Evolutionary conservation across 306 rosid genomes (phyloP), one percentile per base, ranked within the genome.

Genomic region (Pyrus communis): DNA sequence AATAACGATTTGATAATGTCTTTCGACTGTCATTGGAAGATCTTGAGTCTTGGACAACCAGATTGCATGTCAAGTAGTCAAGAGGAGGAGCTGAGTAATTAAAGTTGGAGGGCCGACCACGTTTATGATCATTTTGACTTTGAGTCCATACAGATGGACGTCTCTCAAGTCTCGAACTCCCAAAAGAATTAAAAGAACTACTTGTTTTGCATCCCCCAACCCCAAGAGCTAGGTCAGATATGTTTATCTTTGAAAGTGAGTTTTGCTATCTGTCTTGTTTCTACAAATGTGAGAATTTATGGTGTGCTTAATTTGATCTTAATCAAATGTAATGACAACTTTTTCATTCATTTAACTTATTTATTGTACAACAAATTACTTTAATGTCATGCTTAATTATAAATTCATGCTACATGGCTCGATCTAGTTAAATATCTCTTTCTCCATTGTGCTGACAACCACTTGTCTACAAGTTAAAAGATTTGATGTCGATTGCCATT

Each of bases 51-150:
- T 46, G 2, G 27, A 59, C 67, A 58, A 38, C 42, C 42, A 60
- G 54, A 57, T n/a, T 17, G 22, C 38, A n/a, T 10, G 60, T 57
- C 61, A n/a, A 35, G 60, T 62, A 17, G 77, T 69, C 72, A 5
- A 70, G 21, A 12, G 14, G 68, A 62, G 40, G 23, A 76, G 69
- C n/a, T 15, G 27, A 19, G 15, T 22, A 62, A 28, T 75, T 80
- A 54, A 54, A 71, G 30, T 18, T 70, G 62, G 73, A 75, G 62
- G 73, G 69, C 80, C 67, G 54, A 62, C 69, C 80, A 28, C 49
- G 33, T 49, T 49, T 49, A 49, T 5, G 25, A 25, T 35, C 60
- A 23, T 69, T 42, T 51, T 70, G 84, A 75, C 80, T 63, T 33
- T 33, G 60, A 25, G 21, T 66, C 31, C 57, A n/a, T 22, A 33